Evolutionary conservation across 495 filamentous ascomycete genomes (phyloP), one percentile per base, ranked within the genome.

Genomic region (Tuber borchii): DNA sequence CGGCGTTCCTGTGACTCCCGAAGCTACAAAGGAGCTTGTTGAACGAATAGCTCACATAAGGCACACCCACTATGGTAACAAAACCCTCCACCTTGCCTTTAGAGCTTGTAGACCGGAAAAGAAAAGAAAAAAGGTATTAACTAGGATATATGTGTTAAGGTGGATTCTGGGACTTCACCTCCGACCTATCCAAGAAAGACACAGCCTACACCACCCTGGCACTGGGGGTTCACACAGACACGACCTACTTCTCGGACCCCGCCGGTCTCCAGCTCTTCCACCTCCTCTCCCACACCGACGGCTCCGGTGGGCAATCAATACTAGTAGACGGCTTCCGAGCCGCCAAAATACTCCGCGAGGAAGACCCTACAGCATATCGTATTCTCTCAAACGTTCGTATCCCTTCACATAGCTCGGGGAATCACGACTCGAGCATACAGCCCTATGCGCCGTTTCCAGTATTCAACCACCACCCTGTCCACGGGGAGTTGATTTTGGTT

Each of bases 151-250:
- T 37, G 37, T 43, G 26, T 70, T 22, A 45, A 91, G 89, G 91
- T 77, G 93, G 92, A 40, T 97, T 97, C 85, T 98, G 94, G 87
- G 93, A 97, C 84, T 97, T 98, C 83, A 94, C 91, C 1, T 90
- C 94, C 44, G 92, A 97, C 83, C 88, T 97, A 26, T 89, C 92
- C 37, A 91, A 88, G 81, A 94, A 93, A 82, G 95, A 98, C 82
- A 97, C 91, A 8, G 95, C 95, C n/a, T 98, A 97, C 84, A 97
- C 94, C 20, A 91, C 88, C 75, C 85, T 94, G 72, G 88, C 88
- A 10, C 86, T 98, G 0, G 87, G 87, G 39, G 89, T 90, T 12
- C 95, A 98, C 82, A 97, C 95, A 6, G 95, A 98, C 84, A 97
- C 88, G 37, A 96, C 94, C 48, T 98, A 98, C 83, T 97, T 97